These are phyloP conservation scores for Trypethelium eluteriae DNA, from an alignment of 495 filamentous ascomycete genomes.

Conservation along the genomic window DNA sequence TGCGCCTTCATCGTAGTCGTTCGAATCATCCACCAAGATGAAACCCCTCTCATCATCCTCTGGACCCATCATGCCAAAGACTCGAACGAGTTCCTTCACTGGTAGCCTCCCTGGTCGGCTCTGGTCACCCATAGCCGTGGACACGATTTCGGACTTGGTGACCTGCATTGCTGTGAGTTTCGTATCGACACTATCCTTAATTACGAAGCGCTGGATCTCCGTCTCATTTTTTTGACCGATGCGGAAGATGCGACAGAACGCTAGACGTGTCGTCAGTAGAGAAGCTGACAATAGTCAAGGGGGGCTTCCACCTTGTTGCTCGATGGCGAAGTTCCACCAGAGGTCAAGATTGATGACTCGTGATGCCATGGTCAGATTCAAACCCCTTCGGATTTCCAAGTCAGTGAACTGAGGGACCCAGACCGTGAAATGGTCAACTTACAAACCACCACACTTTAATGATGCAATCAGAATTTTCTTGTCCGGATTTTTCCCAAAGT, in stretches of 20 bases:
- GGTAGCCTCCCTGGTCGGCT: constrained; percentile 14
- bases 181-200: constrained; percentile 46
- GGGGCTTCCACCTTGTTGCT: constrained; percentile 14
- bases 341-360: constrained; percentile 37
- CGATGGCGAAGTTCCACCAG: constrained; percentile 35
- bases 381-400: constrained; percentile 18
- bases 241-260: constrained; percentile 55
- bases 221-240: constrained; percentile 55
- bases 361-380: constrained; percentile 38
- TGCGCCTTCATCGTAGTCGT: constrained; percentile 13
- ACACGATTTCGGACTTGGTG: constrained; percentile 2
- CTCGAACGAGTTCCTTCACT: constrained; percentile 25
- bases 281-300: not conserved
- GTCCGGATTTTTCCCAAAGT: constrained; percentile 26
- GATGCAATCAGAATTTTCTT: constrained; percentile 32
- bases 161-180: constrained; percentile 40
- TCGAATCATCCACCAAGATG: constrained; percentile 27
- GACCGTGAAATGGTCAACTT: constrained; percentile 9
- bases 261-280: constrained; percentile 24
- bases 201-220: constrained; percentile 46
- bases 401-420: not conserved
- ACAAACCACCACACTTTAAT: constrained; percentile 33
- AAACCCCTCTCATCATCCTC: constrained; percentile 24
- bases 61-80: constrained; percentile 26
- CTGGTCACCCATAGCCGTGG: not conserved